Evolutionary conservation across 768 basidiomycete species (phyloP), one percentile per base, ranked within the genome.

Genomic region (Trametes punicea): DNA sequence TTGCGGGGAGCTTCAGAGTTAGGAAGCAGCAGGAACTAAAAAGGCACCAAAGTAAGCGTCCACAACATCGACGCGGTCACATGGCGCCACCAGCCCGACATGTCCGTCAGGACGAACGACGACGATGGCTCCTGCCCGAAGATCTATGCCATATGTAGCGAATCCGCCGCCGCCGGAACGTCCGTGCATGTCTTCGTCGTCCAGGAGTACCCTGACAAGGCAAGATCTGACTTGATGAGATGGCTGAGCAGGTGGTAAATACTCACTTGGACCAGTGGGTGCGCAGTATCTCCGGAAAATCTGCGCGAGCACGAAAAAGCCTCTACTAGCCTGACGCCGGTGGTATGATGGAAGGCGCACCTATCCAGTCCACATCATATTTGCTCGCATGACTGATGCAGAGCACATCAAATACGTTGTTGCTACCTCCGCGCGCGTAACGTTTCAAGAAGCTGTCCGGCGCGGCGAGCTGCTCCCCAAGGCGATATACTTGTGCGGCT

Each of bases 41-140:
- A 87, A 84, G 1, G 67, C 65, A 1, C 65, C 63, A 31, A 88
- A 81, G 62, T 87, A 87, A 0, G 20, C 18, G 27, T 75, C 69
- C 39, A 88, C 38, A 1, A 62, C 62, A 11, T 69, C 64, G 23
- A 63, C 53, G 15, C 74, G 62, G 15, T 75, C 73, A 34, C 87
- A 66, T 0, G 85, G 78, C 0, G 75, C 75, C 21, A 88, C 71
- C 62, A 72, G 74, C 3, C 81, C 83, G 23, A 89, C 76, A 55
- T 86, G 87, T n/a, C 87, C 87, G 62, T 85, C 85, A 8, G 85
- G 84, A 21, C 85, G 75, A 5, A 86, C 77, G 39, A 83, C 71
- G 7, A 84, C 76, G 6, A 83, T 63, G 6, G 77, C 80, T n/a
- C 83, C 83, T 3, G 4, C 9, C 1, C 59, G 51, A 6, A 70